Base-by-base conservation (phyloP, 2,329 filamentous ascomycete species). In the Trichoderma endophyticum region DNA sequence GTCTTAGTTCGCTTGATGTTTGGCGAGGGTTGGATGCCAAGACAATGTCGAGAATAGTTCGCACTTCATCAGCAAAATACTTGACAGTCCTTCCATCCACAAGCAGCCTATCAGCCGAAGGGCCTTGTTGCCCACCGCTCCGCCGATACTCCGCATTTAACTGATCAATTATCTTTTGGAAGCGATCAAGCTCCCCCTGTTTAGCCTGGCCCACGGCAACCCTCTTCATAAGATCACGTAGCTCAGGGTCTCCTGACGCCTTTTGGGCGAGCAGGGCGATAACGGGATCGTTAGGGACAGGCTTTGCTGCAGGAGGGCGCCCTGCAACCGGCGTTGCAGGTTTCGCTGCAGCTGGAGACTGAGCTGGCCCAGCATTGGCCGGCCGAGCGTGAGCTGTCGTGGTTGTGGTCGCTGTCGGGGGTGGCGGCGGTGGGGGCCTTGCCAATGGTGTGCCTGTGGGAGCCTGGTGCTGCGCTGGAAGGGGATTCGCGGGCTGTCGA, bases 161-260 rank as follows among this genome's bases (percentile, higher is more conserved):
- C 78, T 94, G 90, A 77, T 94, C 92, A 73, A 96, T 96, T 56
- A 96, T 93, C 63, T 86, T 87, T 78, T 96, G 93, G 76, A 96
- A 96, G 73, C 90, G 88, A 61, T 89, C 89, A 14, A 96, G 82
- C 78, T 96, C 92, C 15, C 90, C 87, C 48, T 89, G 87, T 14
- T 88, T 89, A 0, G 93, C 93, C 75, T 91, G 87, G 1, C 93
- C 93, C 32, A 91, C 90, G 0, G 93, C 93, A 0, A 96, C 93
- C 68, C 93, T 89, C 79, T 93, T 93, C 93, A 96, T 96, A 0
- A 96, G 84, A 43, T 92, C 90, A 71, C 94, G 91, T 11, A 96
- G 83, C 70, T 91, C 86, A 0, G 90, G 87, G 78, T 96, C 92
- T 30, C 88, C 89, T 0, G 91, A 92, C 7, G 93, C 93, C 74